Evolutionary conservation across 2,329 filamentous ascomycete species (phyloP).

Genomic region (Cytospora chrysosperma): DNA sequence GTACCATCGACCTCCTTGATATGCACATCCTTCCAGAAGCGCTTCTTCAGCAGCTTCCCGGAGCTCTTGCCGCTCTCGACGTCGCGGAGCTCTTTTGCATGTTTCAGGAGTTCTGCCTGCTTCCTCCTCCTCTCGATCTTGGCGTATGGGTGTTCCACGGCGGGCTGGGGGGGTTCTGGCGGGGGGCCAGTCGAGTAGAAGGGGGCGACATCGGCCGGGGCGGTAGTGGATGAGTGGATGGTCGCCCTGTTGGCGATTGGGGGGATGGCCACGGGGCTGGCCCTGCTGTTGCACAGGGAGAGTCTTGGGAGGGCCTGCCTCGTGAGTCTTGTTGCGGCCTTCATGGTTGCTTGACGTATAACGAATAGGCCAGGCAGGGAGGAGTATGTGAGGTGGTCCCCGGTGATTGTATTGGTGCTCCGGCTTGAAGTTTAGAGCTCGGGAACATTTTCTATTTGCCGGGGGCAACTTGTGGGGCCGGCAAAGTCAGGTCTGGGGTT

Average conservation of each 20-base stretch:
- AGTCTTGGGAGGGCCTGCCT: slow-evolving; percentile 3
- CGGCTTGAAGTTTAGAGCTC: background rate
- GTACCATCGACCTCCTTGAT: slow-evolving; percentile 67
- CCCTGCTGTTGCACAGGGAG: background rate
- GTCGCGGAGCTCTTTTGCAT: slow-evolving; percentile 47
- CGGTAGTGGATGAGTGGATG: slow-evolving; percentile 34
- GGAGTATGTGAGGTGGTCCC: background rate
- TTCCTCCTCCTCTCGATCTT: slow-evolving; percentile 49
- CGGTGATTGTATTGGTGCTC: background rate
- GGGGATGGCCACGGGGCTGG: background rate
- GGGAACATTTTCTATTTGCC: slow-evolving; percentile 3
- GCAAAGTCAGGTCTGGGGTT: background rate
- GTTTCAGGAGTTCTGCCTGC: slow-evolving; percentile 55
- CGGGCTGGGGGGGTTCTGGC: slow-evolving; percentile 52
- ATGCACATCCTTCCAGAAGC: slow-evolving; percentile 86
- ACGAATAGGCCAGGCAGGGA: background rate
- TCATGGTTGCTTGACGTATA: slow-evolving; percentile 5
- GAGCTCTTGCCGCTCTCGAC: slow-evolving; percentile 21
- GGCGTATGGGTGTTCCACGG: slow-evolving; percentile 38
- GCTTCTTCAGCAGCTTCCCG: slow-evolving; percentile 51
- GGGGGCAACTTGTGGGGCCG: no score
- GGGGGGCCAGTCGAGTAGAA: slow-evolving; percentile 59
- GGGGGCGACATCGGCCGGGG: slow-evolving; percentile 49
- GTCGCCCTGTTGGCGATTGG: background rate
- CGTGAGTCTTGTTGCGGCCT: slow-evolving; percentile 14